phyloP scores from a whole-genome alignment of 2,329 filamentous ascomycete genomes.

The Penicillium sp. region DNA sequence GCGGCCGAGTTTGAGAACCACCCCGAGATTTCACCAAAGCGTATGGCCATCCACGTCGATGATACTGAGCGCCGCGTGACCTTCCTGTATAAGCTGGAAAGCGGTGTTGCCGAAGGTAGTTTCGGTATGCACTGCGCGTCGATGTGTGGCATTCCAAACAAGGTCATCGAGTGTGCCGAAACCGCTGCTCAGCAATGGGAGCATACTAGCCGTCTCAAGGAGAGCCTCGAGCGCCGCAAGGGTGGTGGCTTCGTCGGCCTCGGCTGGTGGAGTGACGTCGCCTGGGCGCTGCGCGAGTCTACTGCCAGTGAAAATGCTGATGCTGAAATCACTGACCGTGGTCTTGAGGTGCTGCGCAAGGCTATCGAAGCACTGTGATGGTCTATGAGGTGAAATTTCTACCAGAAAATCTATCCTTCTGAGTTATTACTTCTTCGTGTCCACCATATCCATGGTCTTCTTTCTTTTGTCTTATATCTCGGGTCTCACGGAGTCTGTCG shows the following conservation, averaged over 20 bases:
- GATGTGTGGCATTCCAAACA: slow-evolving; percentile 89
- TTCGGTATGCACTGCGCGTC: slow-evolving; percentile 99
- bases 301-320: slow-evolving; percentile 30
- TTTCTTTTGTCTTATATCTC: background rate
- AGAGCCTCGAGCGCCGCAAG: slow-evolving; percentile 78
- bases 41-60: slow-evolving; percentile 95
- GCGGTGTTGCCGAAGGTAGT: slow-evolving; percentile 89
- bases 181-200: slow-evolving; percentile 89
- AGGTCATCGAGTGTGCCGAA: slow-evolving; percentile 83
- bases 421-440: slow-evolving; percentile 2
- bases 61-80: slow-evolving; percentile 81
- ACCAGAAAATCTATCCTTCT: too few relatives aligned
- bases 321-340: slow-evolving; percentile 46
- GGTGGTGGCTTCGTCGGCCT: slow-evolving; percentile 78
- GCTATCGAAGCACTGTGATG: slow-evolving; percentile 55
- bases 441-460: background rate
- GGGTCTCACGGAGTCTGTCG: background rate
- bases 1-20: slow-evolving; percentile 87
- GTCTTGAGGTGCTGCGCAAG: slow-evolving; percentile 56
- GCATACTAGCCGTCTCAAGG: slow-evolving; percentile 85
- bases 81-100: slow-evolving; percentile 90
- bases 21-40: slow-evolving; percentile 77
- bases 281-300: slow-evolving; percentile 65
- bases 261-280: slow-evolving; percentile 83
- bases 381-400: too few relatives aligned